A percentile compares a stretch with the other conserved stretches of the same genome.
phyloP scores from a whole-genome alignment of 176 grass and related monocot genomes.

The Oryza officinalis region DNA sequence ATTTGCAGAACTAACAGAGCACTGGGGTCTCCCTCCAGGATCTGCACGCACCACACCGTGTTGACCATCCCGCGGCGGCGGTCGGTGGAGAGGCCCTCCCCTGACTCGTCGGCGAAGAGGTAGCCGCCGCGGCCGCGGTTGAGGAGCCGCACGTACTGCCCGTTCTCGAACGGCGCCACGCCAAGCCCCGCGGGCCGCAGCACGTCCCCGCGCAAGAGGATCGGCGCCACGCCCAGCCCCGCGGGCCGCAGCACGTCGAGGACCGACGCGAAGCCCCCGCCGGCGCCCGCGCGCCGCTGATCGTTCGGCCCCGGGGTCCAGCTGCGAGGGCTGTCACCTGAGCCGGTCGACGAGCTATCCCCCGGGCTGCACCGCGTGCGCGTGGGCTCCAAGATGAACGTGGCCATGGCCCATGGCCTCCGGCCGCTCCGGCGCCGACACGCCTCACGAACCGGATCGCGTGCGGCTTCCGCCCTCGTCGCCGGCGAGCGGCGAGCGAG shows the following conservation, averaged over 20 bases:
- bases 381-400: too few relatives aligned
- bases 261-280: too few relatives aligned
- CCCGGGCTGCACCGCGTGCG: background rate
- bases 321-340: background rate
- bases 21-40: conserved; percentile 1
- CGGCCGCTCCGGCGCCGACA: background rate
- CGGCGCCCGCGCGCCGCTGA: too few relatives aligned
- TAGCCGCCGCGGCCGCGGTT: conserved; percentile 45
- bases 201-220: background rate
- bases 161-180: conserved; percentile 41
- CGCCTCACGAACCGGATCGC: background rate
- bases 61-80: conserved; percentile 14
- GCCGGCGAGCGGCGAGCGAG: background rate
- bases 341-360: background rate
- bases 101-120: conserved; percentile 37
- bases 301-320: too few relatives aligned
- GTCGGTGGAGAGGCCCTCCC: conserved; percentile 38
- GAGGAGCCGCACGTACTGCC: conserved; percentile 56
- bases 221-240: too few relatives aligned
- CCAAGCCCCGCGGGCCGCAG: background rate
- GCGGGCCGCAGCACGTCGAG: too few relatives aligned
- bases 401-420: background rate
- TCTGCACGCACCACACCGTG: conserved; percentile 41
- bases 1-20: too few relatives aligned
- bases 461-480: background rate